phyloP scores from a whole-genome alignment of 345 rosid genomes.

The Noccaea bulbosa region DNA sequence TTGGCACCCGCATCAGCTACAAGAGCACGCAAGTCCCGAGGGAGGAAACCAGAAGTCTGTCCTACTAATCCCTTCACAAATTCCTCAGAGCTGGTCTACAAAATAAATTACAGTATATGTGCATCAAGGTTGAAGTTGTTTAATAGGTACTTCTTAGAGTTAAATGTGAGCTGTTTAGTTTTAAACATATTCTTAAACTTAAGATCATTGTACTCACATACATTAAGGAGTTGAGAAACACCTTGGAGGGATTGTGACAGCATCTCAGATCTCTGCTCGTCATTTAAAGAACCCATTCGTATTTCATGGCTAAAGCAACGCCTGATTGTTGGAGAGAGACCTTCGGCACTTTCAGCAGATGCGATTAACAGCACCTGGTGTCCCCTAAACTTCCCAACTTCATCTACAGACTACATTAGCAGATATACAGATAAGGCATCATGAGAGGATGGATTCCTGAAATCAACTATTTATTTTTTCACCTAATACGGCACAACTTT shows the following conservation, averaged over 20 bases:
- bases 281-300: conserved; percentile 73
- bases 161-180: conserved; percentile 2
- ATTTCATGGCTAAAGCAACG: conserved; percentile 98
- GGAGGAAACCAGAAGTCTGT: conserved; percentile 95
- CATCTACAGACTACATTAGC: conserved; percentile 41
- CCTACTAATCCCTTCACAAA: conserved; percentile 73
- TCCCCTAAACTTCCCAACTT: conserved; percentile 42
- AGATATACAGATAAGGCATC: conserved; percentile 13
- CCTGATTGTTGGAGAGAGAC: conserved; percentile 78
- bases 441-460: conserved; percentile 2
- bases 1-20: conserved; percentile 89
- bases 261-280: conserved; percentile 82
- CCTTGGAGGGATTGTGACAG: conserved; percentile 72
- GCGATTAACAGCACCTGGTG: conserved; percentile 80
- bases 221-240: conserved; percentile 68
- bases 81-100: conserved; percentile 71
- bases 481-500: no score
- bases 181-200: background rate
- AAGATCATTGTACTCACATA: conserved; percentile 47
- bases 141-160: background rate
- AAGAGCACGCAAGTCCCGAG: conserved; percentile 82
- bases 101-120: conserved; percentile 44
- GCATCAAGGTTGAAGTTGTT: conserved; percentile 32
- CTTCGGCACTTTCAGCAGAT: conserved; percentile 84
- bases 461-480: no score